These are phyloP conservation scores for Fulvia fulva DNA, from an alignment of 2,329 filamentous ascomycete species.

Conservation along the genomic window DNA sequence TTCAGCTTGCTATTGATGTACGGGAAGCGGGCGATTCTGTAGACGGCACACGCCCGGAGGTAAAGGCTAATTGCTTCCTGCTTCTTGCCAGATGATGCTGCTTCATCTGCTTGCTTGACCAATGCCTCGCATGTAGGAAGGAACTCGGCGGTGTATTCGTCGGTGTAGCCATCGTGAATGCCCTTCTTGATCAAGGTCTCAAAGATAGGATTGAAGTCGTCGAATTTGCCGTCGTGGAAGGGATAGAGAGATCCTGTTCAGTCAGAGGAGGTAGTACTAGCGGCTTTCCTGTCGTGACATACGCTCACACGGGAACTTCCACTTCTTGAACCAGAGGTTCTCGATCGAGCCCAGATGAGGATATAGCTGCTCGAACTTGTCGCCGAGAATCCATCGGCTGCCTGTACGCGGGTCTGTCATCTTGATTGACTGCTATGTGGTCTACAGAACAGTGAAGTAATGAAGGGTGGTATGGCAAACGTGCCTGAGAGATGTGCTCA, in stretches of 20 bases:
- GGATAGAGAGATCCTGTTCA: slow-evolving; percentile 25
- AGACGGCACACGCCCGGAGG: slow-evolving; percentile 35
- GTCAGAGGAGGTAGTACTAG: too few relatives aligned
- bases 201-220: slow-evolving; percentile 39
- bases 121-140: slow-evolving; percentile 33
- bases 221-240: slow-evolving; percentile 31
- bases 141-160: slow-evolving; percentile 36
- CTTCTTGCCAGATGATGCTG: slow-evolving; percentile 22
- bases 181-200: slow-evolving; percentile 34
- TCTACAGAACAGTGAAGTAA: not conserved
- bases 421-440: not conserved
- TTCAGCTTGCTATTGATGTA: slow-evolving; percentile 37
- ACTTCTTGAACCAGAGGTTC: slow-evolving; percentile 45
- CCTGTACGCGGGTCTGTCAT: slow-evolving; percentile 30
- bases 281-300: too few relatives aligned
- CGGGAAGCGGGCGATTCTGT: slow-evolving; percentile 36
- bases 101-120: slow-evolving; percentile 28
- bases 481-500: too few relatives aligned
- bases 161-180: slow-evolving; percentile 38
- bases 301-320: slow-evolving; percentile 33
- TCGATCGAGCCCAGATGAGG: slow-evolving; percentile 59
- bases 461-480: not conserved
- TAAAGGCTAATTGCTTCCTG: slow-evolving; percentile 33
- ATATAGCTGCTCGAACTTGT: slow-evolving; percentile 46
- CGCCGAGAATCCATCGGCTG: slow-evolving; percentile 40